Conservation (phyloP, 257 asterid genomes). For the Coffea eugenioides region DNA sequence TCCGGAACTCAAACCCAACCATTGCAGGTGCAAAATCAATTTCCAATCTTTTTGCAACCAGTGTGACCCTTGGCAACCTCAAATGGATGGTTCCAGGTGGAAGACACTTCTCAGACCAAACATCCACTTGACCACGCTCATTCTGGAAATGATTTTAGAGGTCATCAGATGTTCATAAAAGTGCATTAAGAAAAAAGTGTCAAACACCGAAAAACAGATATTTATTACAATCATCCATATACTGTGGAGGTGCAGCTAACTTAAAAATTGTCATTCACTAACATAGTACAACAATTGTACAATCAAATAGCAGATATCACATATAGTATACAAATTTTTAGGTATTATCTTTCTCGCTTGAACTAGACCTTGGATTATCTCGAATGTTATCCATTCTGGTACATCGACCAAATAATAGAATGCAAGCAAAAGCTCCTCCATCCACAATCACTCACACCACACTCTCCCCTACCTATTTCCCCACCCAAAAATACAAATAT, state of each 20-base stretch:
- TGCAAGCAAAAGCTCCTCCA: no score
- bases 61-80: slow-evolving; percentile 64
- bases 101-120: slow-evolving; percentile 98
- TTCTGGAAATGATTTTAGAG: slow-evolving; percentile 44
- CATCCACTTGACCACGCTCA: slow-evolving; percentile 95
- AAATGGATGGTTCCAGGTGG: slow-evolving; percentile 94
- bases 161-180: slow-evolving; percentile 20
- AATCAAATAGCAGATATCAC: neutral
- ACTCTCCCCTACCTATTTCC: neutral
- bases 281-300: neutral
- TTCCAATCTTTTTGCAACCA: slow-evolving; percentile 68
- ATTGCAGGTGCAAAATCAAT: slow-evolving; percentile 88
- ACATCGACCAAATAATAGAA: no score
- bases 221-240: neutral
- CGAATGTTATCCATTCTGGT: no score
- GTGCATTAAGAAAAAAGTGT: neutral
- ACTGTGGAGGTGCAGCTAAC: neutral
- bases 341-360: neutral
- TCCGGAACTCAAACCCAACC: slow-evolving; percentile 93
- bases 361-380: neutral
- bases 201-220: neutral
- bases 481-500: neutral
- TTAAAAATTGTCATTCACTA: neutral
- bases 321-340: neutral
- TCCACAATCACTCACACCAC: neutral